Evolutionary conservation across 2,329 filamentous ascomycete species (phyloP).

Genomic region (Chalara sp.): DNA sequence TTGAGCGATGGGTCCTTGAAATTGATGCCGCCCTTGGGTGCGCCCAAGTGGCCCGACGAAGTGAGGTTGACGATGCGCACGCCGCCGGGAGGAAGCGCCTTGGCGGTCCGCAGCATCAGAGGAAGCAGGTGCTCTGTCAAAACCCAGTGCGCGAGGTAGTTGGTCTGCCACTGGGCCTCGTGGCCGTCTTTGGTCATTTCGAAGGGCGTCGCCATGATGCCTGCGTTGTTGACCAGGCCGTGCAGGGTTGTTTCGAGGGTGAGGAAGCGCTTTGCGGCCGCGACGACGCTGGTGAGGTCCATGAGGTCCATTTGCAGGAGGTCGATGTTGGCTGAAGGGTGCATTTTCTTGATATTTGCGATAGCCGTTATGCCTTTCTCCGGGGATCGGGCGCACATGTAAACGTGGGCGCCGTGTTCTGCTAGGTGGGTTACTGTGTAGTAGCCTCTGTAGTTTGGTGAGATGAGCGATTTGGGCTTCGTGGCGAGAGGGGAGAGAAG

Average conservation of each 20-base stretch:
- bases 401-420: slow-evolving; percentile 18
- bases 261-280: slow-evolving; percentile 16
- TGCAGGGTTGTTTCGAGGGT: slow-evolving; percentile 24
- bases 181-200: slow-evolving; percentile 31
- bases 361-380: slow-evolving; percentile 15
- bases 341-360: slow-evolving; percentile 9
- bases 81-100: slow-evolving; percentile 12
- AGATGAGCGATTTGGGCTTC: slow-evolving; percentile 7
- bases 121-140: slow-evolving; percentile 16
- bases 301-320: slow-evolving; percentile 31
- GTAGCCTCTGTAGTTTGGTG: slow-evolving; percentile 15
- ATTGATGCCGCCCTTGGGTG: slow-evolving; percentile 16
- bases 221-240: slow-evolving; percentile 33
- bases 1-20: slow-evolving; percentile 20
- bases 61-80: slow-evolving; percentile 18
- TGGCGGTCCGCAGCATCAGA: slow-evolving; percentile 13
- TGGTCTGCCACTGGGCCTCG: slow-evolving; percentile 27
- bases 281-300: slow-evolving; percentile 29
- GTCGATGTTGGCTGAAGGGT: slow-evolving; percentile 12
- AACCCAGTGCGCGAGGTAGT: slow-evolving; percentile 26
- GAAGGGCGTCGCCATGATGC: slow-evolving; percentile 32
- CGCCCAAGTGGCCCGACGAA: slow-evolving; percentile 15
- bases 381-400: slow-evolving; percentile 16
- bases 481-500: slow-evolving; percentile 5
- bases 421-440: slow-evolving; percentile 15